These are phyloP conservation scores for Pseudogymnoascus sp. DNA, from an alignment of 2,329 filamentous ascomycete species.

Conservation along the genomic window DNA sequence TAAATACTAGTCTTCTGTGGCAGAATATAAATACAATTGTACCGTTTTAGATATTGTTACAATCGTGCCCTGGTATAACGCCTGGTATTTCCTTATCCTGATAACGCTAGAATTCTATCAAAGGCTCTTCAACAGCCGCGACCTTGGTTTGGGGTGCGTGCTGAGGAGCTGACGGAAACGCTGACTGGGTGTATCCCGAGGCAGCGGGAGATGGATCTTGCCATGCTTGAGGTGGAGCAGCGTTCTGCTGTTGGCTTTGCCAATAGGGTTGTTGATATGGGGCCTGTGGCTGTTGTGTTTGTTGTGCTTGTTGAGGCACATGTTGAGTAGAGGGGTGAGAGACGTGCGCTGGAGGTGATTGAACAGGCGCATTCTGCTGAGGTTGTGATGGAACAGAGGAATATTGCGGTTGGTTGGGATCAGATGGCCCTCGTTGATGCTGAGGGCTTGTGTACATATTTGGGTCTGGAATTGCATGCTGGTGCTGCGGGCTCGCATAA, in stretches of 20 bases:
- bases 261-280: slow-evolving; percentile 38
- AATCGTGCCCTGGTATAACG: slow-evolving; percentile 6
- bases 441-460: slow-evolving; percentile 19
- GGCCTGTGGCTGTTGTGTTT: slow-evolving; percentile 16
- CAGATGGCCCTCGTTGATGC: slow-evolving; percentile 23
- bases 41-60: neutral
- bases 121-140: slow-evolving; percentile 62
- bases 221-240: slow-evolving; percentile 35
- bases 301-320: slow-evolving; percentile 19
- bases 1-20: neutral
- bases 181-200: slow-evolving; percentile 46
- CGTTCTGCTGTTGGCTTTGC: slow-evolving; percentile 38
- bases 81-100: slow-evolving; percentile 6
- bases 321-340: slow-evolving; percentile 24
- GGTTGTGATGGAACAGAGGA: slow-evolving; percentile 18
- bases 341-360: slow-evolving; percentile 20
- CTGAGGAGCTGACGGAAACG: slow-evolving; percentile 58
- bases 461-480: slow-evolving; percentile 9
- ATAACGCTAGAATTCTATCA: slow-evolving; percentile 61
- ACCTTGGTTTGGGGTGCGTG: slow-evolving; percentile 46
- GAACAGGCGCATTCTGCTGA: slow-evolving; percentile 14
- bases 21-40: neutral
- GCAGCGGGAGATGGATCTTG: slow-evolving; percentile 33
- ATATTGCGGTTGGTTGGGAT: slow-evolving; percentile 16
- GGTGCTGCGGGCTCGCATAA: slow-evolving; percentile 3